Evolutionary conservation across 129 eudicot genomes (phyloP).

Genomic region (Mikania micrantha): DNA sequence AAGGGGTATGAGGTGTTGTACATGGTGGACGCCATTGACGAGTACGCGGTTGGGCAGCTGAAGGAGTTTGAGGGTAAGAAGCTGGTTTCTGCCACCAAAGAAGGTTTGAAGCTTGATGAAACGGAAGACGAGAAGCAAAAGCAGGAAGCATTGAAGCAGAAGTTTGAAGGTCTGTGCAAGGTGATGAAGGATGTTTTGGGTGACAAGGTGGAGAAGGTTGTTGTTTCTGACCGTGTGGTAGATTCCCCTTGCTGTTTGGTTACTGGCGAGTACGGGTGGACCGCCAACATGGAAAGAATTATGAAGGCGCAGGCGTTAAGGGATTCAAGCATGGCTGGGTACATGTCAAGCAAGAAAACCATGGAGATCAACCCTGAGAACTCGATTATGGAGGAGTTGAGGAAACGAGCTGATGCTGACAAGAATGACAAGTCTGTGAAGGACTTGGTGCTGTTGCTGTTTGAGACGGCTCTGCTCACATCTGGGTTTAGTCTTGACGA

Average conservation of each 20-base stretch:
- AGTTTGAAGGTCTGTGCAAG: conserved; percentile 81
- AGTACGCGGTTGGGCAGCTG: conserved; percentile 79
- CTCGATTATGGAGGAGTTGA: conserved; percentile 85
- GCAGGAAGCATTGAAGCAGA: conserved; percentile 58
- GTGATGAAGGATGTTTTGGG: conserved; percentile 84
- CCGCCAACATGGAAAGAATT: conserved; percentile 94
- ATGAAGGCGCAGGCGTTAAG: conserved; percentile 97
- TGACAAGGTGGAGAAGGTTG: conserved; percentile 81
- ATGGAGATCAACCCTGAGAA: conserved; percentile 96
- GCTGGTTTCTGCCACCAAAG: conserved; percentile 88
- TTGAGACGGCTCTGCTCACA: conserved; percentile 84
- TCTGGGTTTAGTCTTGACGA: conserved; percentile 96
- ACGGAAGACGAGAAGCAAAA: conserved; percentile 76
- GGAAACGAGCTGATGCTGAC: conserved; percentile 93
- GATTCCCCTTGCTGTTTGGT: conserved; percentile 98
- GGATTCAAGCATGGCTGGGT: conserved; percentile 95
- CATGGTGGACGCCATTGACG: conserved; percentile 97
- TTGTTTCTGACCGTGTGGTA: conserved; percentile 90
- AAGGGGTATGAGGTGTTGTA: conserved; percentile 77
- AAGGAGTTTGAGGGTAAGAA: conserved; percentile 98
- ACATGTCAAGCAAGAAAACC: conserved; percentile 95
- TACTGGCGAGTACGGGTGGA: conserved; percentile 96
- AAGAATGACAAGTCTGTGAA: conserved; percentile 92
- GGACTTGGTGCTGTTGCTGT: conserved; percentile 80
- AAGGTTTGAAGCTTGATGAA: conserved; percentile 85